Conservation (phyloP, 345 rosid genomes). For the Citrus australasica region DNA sequence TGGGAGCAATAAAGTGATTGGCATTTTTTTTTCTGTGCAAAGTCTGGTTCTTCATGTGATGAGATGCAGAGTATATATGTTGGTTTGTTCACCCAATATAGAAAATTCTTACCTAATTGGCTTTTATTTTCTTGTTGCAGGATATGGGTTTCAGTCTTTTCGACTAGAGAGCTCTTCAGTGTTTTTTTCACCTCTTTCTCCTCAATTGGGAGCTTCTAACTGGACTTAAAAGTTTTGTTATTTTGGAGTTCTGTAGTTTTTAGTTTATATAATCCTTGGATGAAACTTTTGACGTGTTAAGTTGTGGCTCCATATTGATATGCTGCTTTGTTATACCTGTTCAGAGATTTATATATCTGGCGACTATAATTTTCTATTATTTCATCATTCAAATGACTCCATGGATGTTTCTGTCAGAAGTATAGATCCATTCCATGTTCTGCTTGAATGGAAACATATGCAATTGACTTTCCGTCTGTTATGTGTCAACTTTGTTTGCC, state of each 20-base stretch:
- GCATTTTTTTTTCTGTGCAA: neutral
- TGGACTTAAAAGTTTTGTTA: neutral
- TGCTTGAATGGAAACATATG: neutral
- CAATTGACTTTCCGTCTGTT: neutral
- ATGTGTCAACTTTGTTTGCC: neutral
- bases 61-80: neutral
- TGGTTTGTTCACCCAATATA: neutral
- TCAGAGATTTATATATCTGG: neutral
- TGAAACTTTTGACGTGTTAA: neutral
- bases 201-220: neutral
- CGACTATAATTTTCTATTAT: neutral
- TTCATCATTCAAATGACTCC: neutral
- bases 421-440: neutral
- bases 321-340: neutral
- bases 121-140: conserved; percentile 29
- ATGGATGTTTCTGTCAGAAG: neutral
- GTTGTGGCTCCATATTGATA: neutral
- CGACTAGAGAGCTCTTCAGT: conserved; percentile 26
- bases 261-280: conserved; percentile 2
- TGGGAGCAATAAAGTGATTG: neutral
- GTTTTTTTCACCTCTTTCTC: neutral
- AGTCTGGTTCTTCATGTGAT: neutral
- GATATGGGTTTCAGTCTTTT: conserved; percentile 65
- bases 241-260: neutral
- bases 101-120: neutral